Percentiles rank a stretch among this genome's conserved stretches.
Conservation (phyloP, 148 eudicot genomes). For the Fagopyrum esculentum region DNA sequence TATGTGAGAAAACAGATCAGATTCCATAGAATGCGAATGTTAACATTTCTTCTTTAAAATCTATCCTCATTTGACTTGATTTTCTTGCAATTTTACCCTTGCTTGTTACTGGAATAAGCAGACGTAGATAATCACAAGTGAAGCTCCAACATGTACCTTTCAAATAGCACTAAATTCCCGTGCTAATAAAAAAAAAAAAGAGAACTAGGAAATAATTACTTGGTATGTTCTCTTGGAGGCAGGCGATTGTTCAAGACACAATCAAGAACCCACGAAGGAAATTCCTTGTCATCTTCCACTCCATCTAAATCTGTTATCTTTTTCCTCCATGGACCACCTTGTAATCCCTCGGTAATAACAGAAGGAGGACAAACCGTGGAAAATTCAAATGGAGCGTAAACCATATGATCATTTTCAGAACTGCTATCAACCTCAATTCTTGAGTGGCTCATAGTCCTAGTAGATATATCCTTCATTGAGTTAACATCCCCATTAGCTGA, state of each 20-base stretch:
- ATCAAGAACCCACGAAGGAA: constrained; percentile 96
- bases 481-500: constrained; percentile 65
- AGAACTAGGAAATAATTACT: constrained; percentile 39
- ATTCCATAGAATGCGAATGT: background rate
- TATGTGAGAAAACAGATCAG: background rate
- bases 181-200: background rate
- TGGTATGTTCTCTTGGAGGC: constrained; percentile 94
- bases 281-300: constrained; percentile 87
- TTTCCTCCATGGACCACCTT: constrained; percentile 92
- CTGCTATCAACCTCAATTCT: constrained; percentile 63
- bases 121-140: background rate
- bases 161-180: background rate
- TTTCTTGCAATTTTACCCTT: background rate
- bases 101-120: background rate
- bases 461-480: constrained; percentile 57
- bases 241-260: constrained; percentile 85
- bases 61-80: background rate
- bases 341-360: constrained; percentile 86
- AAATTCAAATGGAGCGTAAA: constrained; percentile 93
- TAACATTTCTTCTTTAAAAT: background rate
- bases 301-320: constrained; percentile 83
- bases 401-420: constrained; percentile 66
- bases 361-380: constrained; percentile 80
- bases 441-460: constrained; percentile 49
- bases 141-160: background rate